Conservation (phyloP, 352 stramenopile species). For the Thalassiosira tumida region DNA sequence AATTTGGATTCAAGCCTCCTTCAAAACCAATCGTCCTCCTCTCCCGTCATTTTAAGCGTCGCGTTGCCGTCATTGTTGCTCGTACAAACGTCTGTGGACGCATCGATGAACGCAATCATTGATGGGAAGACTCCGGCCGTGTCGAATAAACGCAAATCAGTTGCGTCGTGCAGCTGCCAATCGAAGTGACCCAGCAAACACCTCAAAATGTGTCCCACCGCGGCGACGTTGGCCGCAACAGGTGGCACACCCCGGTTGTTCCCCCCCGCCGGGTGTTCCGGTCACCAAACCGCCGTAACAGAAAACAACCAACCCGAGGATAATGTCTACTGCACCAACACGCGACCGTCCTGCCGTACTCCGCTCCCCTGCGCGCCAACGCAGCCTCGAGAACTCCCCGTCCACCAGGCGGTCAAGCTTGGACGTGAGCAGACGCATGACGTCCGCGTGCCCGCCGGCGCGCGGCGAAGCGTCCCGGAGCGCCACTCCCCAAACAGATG, state of each 20-base stretch:
- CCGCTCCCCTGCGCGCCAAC: conserved; percentile 52
- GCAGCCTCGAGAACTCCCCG: conserved; percentile 63
- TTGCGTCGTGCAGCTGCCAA: conserved; percentile 40
- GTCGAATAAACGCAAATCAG: conserved; percentile 57
- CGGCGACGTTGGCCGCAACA: conserved; percentile 41
- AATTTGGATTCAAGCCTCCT: conserved; percentile 69
- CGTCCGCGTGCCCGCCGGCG: conserved; percentile 26
- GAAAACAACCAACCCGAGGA: conserved; percentile 59
- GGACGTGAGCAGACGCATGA: conserved; percentile 56
- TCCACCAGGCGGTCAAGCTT: conserved; percentile 84
- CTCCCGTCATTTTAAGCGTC: background rate
- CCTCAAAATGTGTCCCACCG: conserved; percentile 67
- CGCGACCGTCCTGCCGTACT: conserved; percentile 52
- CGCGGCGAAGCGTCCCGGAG: conserved; percentile 63
- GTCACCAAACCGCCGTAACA: conserved; percentile 1
- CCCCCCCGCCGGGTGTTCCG: no score
- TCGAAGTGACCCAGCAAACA: conserved; percentile 67
- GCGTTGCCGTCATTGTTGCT: background rate
- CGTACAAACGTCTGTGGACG: conserved; percentile 49
- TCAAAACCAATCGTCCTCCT: conserved; percentile 51
- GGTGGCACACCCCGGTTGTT: background rate
- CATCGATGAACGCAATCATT: conserved; percentile 69
- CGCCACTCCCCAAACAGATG: conserved; percentile 61
- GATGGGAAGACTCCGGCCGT: conserved; percentile 67
- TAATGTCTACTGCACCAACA: conserved; percentile 69